phyloP scores from a whole-genome alignment of 805 yeast species.

The Cyberlindnera veronae region DNA sequence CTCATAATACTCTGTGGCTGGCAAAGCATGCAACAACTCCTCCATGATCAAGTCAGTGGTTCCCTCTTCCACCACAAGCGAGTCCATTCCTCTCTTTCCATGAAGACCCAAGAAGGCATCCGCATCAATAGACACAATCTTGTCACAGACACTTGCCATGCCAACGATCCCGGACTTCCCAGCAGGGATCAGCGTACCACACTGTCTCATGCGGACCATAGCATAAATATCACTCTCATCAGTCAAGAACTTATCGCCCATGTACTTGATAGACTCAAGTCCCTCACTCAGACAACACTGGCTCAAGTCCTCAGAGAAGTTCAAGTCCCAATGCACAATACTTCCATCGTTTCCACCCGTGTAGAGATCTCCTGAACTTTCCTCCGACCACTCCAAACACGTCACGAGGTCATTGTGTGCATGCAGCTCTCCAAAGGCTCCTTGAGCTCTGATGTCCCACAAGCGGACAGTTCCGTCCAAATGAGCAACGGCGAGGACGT shows the following conservation, averaged over 20 bases:
- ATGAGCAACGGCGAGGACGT: conserved; percentile 63
- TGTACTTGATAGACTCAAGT: conserved; percentile 36
- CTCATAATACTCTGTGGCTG: neutral
- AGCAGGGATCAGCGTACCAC: conserved; percentile 63
- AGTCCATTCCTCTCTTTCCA: conserved; percentile 27
- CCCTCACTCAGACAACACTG: conserved; percentile 48
- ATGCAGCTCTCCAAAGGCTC: conserved; percentile 46
- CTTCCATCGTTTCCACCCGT: conserved; percentile 65
- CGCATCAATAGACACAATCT: conserved; percentile 51
- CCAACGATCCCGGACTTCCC: conserved; percentile 48
- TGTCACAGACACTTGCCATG: conserved; percentile 38
- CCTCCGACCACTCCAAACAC: conserved; percentile 56
- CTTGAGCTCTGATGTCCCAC: conserved; percentile 71
- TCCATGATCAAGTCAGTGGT: conserved; percentile 21
- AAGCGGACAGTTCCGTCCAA: conserved; percentile 52
- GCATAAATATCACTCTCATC: conserved; percentile 30
- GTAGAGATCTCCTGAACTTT: conserved; percentile 46
- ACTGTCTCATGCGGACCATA: conserved; percentile 41
- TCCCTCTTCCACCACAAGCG: conserved; percentile 23
- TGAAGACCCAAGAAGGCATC: conserved; percentile 58
- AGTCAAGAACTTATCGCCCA: conserved; percentile 27
- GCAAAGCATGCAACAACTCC: conserved; percentile 19
- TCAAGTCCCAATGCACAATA: conserved; percentile 66
- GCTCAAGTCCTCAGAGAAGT: conserved; percentile 27
- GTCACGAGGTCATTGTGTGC: conserved; percentile 58